Evolutionary conservation across 2,329 filamentous ascomycete species (phyloP), one percentile per base, ranked within the genome.

Genomic region (Aspergillus clavatus): DNA sequence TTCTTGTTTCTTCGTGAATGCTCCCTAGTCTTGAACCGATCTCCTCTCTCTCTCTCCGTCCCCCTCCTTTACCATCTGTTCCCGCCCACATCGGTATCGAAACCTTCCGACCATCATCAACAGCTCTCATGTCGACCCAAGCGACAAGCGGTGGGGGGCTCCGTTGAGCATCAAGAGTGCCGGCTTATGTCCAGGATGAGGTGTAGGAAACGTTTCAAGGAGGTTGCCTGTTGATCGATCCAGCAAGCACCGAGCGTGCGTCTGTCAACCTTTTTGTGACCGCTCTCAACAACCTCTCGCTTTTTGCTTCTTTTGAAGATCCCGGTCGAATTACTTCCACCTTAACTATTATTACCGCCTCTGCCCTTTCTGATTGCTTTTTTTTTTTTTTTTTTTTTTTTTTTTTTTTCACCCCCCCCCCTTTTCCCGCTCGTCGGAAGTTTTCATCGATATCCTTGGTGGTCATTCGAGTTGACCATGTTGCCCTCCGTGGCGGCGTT

Each of bases 401-500:
- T n/a, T n/a, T n/a, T n/a, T n/a, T n/a, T n/a, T n/a, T n/a, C n/a
- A n/a, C n/a, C n/a, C n/a, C n/a, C n/a, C n/a, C n/a, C n/a, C n/a
- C n/a, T n/a, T n/a, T n/a, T n/a, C n/a, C n/a, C n/a, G n/a, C n/a
- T 8, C 16, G 16, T 35, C 31, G 31, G 14, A 35, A 19, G 11
- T 18, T 21, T 24, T 24, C 12, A 4, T 28, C 26, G 37, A 12
- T 24, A 14, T 21, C 28, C 36, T 29, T 26, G 26, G 18, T 39
- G 38, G 19, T 33, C 27, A 47, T 33, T 40, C 23, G 43, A 38
- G 50, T 45, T 48, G 59, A 73, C 65, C 41, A 76, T 76, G 73
- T 69, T 73, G 65, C 72, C 73, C 53, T 72, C 73, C 52, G 65
- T 75, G 57, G 69, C 69, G 50, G 62, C 68, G 40, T 70, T 69